Conservation (phyloP, 75 land plant species). For the Isoetes taiwanensis region DNA sequence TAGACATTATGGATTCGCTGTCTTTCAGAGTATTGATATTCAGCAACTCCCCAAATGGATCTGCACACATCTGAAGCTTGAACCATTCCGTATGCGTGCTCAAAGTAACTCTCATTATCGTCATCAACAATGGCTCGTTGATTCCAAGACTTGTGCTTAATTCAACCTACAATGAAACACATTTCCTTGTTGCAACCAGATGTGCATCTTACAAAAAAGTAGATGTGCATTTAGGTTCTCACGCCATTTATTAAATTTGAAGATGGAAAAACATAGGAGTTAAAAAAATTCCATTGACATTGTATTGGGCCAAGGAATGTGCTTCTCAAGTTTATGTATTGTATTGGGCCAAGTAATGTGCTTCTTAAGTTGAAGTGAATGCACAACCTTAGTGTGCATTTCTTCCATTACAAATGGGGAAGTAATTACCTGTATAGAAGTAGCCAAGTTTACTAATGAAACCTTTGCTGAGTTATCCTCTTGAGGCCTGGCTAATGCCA, state of each 20-base stretch:
- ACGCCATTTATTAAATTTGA: too few relatives aligned
- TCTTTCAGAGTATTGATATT: slow-evolving; percentile 62
- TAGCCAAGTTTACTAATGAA: too few relatives aligned
- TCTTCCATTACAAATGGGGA: too few relatives aligned
- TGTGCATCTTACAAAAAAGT: too few relatives aligned
- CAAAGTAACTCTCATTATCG: slow-evolving; percentile 65
- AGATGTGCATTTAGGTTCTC: too few relatives aligned
- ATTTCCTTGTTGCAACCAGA: neutral
- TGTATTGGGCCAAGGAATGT: too few relatives aligned
- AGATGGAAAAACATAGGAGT: too few relatives aligned
- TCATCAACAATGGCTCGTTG: slow-evolving; percentile 89
- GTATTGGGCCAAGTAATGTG: too few relatives aligned
- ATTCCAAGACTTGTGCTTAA: slow-evolving; percentile 74
- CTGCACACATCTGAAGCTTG: slow-evolving; percentile 91
- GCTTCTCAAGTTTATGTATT: too few relatives aligned
- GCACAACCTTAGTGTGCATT: too few relatives aligned
- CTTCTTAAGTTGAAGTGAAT: too few relatives aligned
- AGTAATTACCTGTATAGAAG: slow-evolving; percentile 73
- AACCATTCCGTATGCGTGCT: slow-evolving; percentile 85
- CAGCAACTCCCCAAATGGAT: slow-evolving; percentile 66
- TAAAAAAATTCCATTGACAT: too few relatives aligned
- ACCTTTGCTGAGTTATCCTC: slow-evolving; percentile 37
- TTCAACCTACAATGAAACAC: slow-evolving; percentile 44
- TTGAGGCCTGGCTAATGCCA: slow-evolving; percentile 51
- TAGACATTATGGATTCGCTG: slow-evolving; percentile 12